Evolutionary conservation across 2,329 filamentous ascomycete genomes (phyloP).

Genomic region (Fusarium lyarnte): DNA sequence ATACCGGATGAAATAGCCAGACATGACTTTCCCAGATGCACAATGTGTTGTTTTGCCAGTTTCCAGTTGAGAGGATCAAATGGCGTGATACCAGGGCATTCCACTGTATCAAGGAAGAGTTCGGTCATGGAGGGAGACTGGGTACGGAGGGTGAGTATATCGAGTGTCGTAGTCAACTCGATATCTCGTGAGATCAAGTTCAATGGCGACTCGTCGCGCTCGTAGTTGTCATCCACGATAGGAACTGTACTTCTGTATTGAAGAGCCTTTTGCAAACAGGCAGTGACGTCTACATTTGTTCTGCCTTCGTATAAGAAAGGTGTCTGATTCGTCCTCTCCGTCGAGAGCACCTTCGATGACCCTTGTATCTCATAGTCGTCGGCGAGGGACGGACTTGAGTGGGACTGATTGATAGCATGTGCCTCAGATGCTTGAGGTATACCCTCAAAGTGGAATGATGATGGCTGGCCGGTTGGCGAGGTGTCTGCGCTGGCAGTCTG

Average conservation of each 20-base stretch:
- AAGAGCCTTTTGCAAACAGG: background rate
- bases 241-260: background rate
- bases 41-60: background rate
- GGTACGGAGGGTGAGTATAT: background rate
- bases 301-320: background rate
- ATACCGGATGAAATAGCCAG: background rate
- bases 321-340: background rate
- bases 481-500: background rate
- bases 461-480: background rate
- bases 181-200: background rate
- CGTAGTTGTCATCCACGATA: background rate
- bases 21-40: background rate
- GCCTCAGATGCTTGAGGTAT: background rate
- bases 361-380: background rate
- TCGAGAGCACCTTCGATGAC: rapidly evolving
- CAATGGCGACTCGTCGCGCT: background rate
- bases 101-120: background rate
- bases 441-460: background rate
- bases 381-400: background rate
- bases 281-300: background rate
- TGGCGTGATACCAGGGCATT: background rate
- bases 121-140: background rate
- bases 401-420: rapidly evolving
- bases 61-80: background rate
- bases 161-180: background rate